A percentile compares a stretch with the other conserved stretches of the same genome.
Evolutionary conservation across 805 yeast genomes (phyloP).

Genomic region (Tetrapisispora arboricola): DNA sequence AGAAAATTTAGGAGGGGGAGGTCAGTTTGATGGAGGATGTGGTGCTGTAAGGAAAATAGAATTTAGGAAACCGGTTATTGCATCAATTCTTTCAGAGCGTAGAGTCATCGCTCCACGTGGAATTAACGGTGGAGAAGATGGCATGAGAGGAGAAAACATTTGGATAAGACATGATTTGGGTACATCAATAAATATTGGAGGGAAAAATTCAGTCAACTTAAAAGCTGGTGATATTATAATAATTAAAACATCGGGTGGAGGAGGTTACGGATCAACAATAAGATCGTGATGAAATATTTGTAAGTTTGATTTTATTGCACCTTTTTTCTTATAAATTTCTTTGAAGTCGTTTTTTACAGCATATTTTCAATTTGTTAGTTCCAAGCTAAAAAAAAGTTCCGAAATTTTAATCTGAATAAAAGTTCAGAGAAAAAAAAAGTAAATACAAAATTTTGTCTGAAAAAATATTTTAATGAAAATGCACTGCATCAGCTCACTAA

Average conservation of each 20-base stretch:
- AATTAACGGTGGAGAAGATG: conserved; percentile 70
- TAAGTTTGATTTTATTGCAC: no score
- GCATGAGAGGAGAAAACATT: conserved; percentile 57
- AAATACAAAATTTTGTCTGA: no score
- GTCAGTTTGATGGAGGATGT: conserved; percentile 66
- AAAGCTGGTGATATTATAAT: conserved; percentile 55
- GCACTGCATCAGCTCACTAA: no score
- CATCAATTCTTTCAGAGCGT: conserved; percentile 78
- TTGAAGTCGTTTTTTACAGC: no score
- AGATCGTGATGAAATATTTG: no score
- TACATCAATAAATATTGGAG: conserved; percentile 46
- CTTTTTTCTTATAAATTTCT: no score
- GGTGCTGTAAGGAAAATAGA: conserved; percentile 83
- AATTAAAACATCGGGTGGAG: conserved; percentile 78
- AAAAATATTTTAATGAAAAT: no score
- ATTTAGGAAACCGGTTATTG: conserved; percentile 60
- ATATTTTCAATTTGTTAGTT: no score
- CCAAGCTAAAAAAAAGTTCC: no score
- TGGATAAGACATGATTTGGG: conserved; percentile 35
- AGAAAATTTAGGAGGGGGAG: conserved; percentile 68
- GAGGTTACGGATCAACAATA: conserved; percentile 49
- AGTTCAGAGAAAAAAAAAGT: no score
- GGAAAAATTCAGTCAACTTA: conserved; percentile 53
- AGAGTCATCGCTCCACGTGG: conserved; percentile 83
- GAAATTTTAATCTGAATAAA: no score